phyloP scores from a whole-genome alignment of 805 yeast genomes.

The Nakazawaea laoshanensis region DNA sequence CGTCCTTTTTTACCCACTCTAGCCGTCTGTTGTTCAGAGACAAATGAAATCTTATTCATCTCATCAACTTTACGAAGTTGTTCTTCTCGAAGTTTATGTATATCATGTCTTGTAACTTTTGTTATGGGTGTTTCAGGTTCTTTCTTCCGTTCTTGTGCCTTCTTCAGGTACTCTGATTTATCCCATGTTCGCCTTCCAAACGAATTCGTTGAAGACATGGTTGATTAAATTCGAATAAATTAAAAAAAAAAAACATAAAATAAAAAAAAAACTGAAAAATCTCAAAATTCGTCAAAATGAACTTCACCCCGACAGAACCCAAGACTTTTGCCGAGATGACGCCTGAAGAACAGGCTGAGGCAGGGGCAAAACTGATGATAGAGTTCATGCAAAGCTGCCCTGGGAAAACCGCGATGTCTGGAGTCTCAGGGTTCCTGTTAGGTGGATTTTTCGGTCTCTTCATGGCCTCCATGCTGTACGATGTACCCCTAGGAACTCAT shows the following conservation, averaged over 20 bases:
- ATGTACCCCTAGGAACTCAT: constrained; percentile 57
- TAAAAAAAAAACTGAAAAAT: too few relatives aligned
- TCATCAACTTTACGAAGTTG: constrained; percentile 17
- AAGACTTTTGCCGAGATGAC: constrained; percentile 46
- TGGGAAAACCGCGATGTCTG: constrained; percentile 86
- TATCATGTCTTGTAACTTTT: constrained; percentile 13
- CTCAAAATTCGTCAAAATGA: too few relatives aligned
- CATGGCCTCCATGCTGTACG: constrained; percentile 87
- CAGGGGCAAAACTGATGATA: constrained; percentile 79
- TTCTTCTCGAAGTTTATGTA: constrained; percentile 15
- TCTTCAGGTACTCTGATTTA: constrained; percentile 49
- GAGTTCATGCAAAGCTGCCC: constrained; percentile 89
- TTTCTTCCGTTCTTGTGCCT: constrained; percentile 26
- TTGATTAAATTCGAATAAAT: too few relatives aligned
- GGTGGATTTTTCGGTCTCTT: constrained; percentile 95
- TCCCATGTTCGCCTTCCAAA: constrained; percentile 70
- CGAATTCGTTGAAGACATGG: background rate
- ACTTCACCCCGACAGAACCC: background rate
- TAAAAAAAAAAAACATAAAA: too few relatives aligned
- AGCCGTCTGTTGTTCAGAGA: constrained; percentile 14
- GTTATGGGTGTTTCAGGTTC: constrained; percentile 11
- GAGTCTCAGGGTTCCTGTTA: constrained; percentile 86
- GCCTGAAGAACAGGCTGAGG: constrained; percentile 88
- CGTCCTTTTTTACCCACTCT: constrained; percentile 34
- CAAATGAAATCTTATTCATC: constrained; percentile 17